phyloP scores from a whole-genome alignment of 2,329 filamentous ascomycete species.

The Aureobasidium lini region DNA sequence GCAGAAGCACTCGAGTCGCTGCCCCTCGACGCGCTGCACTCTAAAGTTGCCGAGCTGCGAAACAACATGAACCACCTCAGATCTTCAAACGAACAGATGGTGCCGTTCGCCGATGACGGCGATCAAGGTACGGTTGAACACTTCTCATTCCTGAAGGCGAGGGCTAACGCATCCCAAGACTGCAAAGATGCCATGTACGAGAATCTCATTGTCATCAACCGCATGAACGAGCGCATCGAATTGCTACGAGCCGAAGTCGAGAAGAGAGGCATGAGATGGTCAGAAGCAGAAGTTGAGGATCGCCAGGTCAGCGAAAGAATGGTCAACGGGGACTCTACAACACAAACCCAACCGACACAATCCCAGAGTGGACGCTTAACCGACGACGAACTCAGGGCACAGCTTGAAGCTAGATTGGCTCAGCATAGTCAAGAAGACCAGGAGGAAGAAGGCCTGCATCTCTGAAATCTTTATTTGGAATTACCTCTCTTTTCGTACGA shows the following conservation, averaged over 20 bases:
- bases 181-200: constrained; percentile 68
- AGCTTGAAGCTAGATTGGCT: constrained; percentile 49
- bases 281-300: constrained; percentile 22
- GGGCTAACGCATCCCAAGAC: constrained; percentile 36
- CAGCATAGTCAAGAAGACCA: constrained; percentile 28
- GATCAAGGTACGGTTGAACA: constrained; percentile 34
- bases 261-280: constrained; percentile 52
- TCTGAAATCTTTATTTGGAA: constrained; percentile 33
- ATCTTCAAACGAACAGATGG: constrained; percentile 65
- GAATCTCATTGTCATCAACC: constrained; percentile 55
- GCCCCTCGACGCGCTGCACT: constrained; percentile 57
- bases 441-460: constrained; percentile 54
- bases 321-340: constrained; percentile 8
- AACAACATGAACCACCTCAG: constrained; percentile 68
- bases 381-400: constrained; percentile 53
- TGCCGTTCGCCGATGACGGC: constrained; percentile 57
- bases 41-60: constrained; percentile 68
- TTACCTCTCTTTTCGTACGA: neutral
- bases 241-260: constrained; percentile 59
- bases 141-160: neutral
- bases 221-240: constrained; percentile 59
- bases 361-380: constrained; percentile 41
- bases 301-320: constrained; percentile 18
- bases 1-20: constrained; percentile 58
- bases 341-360: constrained; percentile 7